phyloP scores from a whole-genome alignment of 306 rosid species.

The Ziziphus jujuba region DNA sequence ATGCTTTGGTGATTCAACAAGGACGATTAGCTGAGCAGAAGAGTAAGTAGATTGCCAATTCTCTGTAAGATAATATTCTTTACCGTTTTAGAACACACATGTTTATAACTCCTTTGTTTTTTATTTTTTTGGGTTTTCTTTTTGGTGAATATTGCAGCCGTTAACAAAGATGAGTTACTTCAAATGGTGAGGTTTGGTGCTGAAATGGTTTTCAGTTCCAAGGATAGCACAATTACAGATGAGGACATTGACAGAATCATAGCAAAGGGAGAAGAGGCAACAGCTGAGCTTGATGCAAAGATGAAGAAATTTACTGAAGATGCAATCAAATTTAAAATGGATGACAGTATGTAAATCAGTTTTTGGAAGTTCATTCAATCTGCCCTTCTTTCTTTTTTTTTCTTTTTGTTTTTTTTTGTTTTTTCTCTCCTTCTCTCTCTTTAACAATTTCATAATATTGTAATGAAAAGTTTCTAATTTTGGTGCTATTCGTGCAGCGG shows the following conservation, averaged over 20 bases:
- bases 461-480: conserved; percentile 25
- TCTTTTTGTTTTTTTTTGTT: too few species aligned
- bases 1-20: conserved; percentile 98
- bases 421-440: too few species aligned
- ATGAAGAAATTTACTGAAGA: conserved; percentile 99
- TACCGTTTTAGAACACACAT: not conserved
- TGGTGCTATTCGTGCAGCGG: conserved; percentile 55
- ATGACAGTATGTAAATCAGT: conserved; percentile 65
- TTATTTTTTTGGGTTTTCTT: too few species aligned
- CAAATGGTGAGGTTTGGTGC: conserved; percentile 99
- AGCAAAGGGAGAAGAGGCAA: conserved; percentile 97
- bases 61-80: not conserved
- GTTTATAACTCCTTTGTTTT: conserved; percentile 14
- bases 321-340: conserved; percentile 98
- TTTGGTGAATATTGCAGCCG: conserved; percentile 57
- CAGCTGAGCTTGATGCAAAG: conserved; percentile 97
- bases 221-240: conserved; percentile 92
- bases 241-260: conserved; percentile 97
- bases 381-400: not conserved
- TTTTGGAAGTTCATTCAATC: not conserved
- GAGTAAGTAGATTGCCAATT: conserved; percentile 40
- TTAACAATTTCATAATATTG: conserved; percentile 8
- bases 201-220: conserved; percentile 99
- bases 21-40: conserved; percentile 98
- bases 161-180: conserved; percentile 92